Conservation (phyloP, 1,284 basidiomycete species). For the Schizopora paradoxa region DNA sequence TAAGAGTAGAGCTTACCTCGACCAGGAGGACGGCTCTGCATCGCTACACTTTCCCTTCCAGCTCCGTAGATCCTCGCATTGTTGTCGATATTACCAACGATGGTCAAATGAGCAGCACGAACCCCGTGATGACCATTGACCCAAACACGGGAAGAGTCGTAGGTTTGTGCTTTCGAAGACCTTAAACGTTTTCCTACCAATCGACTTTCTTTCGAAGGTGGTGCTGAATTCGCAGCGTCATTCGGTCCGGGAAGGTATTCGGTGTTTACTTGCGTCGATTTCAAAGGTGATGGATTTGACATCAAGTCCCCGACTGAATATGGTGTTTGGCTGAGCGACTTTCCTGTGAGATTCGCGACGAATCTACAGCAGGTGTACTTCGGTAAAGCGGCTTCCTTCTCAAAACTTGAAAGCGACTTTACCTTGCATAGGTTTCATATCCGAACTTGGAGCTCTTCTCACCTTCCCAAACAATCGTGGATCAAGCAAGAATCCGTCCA, state of each 20-base stretch:
- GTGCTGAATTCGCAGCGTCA: conserved; percentile 39
- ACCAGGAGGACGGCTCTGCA: conserved; percentile 21
- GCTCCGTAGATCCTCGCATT: conserved; percentile 18
- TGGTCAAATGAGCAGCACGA: conserved; percentile 16
- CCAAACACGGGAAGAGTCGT: conserved; percentile 14
- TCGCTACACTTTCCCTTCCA: conserved; percentile 21
- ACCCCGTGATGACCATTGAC: conserved; percentile 18
- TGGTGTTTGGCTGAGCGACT: conserved; percentile 49
- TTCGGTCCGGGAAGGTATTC: conserved; percentile 53
- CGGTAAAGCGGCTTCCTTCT: conserved; percentile 3
- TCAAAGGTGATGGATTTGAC: conserved; percentile 48
- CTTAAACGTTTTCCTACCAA: background rate
- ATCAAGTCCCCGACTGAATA: conserved; percentile 42
- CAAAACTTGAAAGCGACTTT: background rate
- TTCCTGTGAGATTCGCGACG: conserved; percentile 42
- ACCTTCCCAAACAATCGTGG: conserved; percentile 40
- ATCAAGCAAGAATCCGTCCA: background rate
- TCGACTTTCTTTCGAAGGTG: conserved; percentile 20
- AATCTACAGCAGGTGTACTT: conserved; percentile 28
- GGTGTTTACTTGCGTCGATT: conserved; percentile 57
- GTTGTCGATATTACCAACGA: conserved; percentile 21
- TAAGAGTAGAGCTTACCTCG: conserved; percentile 20
- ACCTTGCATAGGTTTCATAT: conserved; percentile 27
- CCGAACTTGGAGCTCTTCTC: conserved; percentile 46
- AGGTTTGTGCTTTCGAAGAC: background rate